phyloP scores from a whole-genome alignment of 192 early-diverging fungal genomes.

The Phycomyces blakesleeanus region DNA sequence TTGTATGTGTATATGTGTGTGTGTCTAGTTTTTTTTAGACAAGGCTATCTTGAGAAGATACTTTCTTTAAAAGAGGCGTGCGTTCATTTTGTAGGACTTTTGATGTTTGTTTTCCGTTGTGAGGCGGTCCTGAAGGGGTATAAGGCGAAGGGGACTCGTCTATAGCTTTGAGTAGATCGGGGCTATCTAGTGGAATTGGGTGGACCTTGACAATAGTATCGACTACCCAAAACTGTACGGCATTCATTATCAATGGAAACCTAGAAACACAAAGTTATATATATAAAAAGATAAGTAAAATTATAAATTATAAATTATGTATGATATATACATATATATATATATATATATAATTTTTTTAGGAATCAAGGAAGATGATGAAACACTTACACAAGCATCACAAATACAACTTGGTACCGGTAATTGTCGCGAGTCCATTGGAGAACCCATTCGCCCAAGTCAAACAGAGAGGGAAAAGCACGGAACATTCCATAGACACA shows the following conservation, averaged over 20 bases:
- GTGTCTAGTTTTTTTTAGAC: no score
- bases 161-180: not conserved
- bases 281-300: not conserved
- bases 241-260: conserved; percentile 77
- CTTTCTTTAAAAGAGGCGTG: not conserved
- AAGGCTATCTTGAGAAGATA: no score
- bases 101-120: not conserved
- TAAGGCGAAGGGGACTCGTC: not conserved
- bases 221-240: conserved; percentile 66
- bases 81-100: not conserved
- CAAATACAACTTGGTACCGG: conserved; percentile 67
- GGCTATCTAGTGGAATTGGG: not conserved
- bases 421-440: conserved; percentile 49
- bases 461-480: conserved; percentile 59
- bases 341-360: no score
- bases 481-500: conserved; percentile 55
- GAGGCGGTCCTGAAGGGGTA: not conserved
- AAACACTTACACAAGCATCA: conserved; percentile 60
- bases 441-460: conserved; percentile 59
- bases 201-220: conserved; percentile 54
- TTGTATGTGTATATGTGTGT: no score
- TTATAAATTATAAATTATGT: not conserved
- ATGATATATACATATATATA: no score
- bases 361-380: not conserved
- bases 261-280: conserved; percentile 9